Conservation (phyloP, 805 yeast species). For the Starmerella bombicola region DNA sequence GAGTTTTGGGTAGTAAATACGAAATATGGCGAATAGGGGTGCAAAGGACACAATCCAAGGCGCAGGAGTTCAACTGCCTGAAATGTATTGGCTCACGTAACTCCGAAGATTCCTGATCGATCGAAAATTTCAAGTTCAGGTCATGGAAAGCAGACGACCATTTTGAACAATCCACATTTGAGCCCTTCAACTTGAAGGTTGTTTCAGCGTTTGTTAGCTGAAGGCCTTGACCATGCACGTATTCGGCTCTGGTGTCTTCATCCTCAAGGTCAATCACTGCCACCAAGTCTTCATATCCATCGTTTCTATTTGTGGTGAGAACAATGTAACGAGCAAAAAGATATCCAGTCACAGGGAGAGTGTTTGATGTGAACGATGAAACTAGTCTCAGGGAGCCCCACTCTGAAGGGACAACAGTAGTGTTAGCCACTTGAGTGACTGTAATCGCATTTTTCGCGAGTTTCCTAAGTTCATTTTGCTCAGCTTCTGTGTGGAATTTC, state of each 20-base stretch:
- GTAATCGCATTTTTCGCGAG: conserved; percentile 1
- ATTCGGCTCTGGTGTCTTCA: neutral
- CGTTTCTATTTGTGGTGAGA: neutral
- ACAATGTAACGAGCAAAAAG: conserved; percentile 9
- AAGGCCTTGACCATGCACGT: neutral
- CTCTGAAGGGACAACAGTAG: neutral
- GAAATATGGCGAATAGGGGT: conserved; percentile 2
- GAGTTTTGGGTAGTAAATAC: conserved; percentile 1
- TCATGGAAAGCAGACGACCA: conserved; percentile 12
- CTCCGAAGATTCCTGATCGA: neutral
- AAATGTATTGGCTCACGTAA: neutral
- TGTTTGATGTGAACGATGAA: neutral
- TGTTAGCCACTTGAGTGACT: neutral
- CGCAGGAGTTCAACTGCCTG: neutral
- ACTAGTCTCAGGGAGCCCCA: neutral
- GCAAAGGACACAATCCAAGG: conserved; percentile 9
- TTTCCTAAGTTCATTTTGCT: neutral
- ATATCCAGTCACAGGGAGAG: neutral
- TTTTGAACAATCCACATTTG: neutral
- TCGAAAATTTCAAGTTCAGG: conserved; percentile 1
- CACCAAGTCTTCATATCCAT: conserved; percentile 7
- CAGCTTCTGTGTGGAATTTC: neutral
- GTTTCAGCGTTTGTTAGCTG: neutral
- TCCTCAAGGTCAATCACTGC: neutral
- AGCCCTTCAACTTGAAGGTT: neutral